Evolutionary conservation across 768 basidiomycete species (phyloP).

Genomic region (Termitomyces sp.): DNA sequence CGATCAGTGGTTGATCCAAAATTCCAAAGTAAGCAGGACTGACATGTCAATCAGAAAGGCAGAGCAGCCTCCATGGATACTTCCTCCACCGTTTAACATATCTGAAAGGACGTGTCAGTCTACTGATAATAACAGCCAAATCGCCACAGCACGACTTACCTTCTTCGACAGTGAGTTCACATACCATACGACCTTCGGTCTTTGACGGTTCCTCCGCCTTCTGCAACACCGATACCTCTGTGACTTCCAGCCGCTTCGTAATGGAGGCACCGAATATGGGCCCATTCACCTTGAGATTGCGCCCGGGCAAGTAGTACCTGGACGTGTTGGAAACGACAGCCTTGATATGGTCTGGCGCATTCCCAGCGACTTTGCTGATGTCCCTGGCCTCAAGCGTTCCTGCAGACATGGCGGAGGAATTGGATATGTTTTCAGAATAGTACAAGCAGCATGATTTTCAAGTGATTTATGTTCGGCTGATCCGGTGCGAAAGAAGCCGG

Average conservation of each 20-base stretch:
- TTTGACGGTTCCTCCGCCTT: slow-evolving; percentile 41
- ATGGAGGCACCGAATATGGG: slow-evolving; percentile 16
- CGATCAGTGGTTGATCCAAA: neutral
- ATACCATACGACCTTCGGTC: slow-evolving; percentile 39
- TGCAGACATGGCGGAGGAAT: neutral
- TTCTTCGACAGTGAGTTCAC: slow-evolving; percentile 35
- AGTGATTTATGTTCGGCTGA: slow-evolving; percentile 6
- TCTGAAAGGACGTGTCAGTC: slow-evolving; percentile 25
- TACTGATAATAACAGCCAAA: neutral
- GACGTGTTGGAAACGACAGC: slow-evolving; percentile 13
- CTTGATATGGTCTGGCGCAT: slow-evolving; percentile 25
- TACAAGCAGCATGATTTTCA: neutral
- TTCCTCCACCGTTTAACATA: slow-evolving; percentile 46
- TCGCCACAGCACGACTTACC: slow-evolving; percentile 22
- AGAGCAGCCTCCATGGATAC: slow-evolving; percentile 51
- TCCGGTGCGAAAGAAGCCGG: slow-evolving; percentile 9
- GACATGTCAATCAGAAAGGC: slow-evolving; percentile 51
- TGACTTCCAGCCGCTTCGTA: slow-evolving; percentile 20
- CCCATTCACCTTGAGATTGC: slow-evolving; percentile 5
- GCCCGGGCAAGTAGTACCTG: slow-evolving; percentile 9
- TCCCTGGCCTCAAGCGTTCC: slow-evolving; percentile 8
- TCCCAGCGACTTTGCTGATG: slow-evolving; percentile 21
- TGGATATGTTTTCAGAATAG: neutral
- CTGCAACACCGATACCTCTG: slow-evolving; percentile 34
- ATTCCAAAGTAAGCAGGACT: slow-evolving; percentile 11